Percentiles rank a stretch among this genome's conserved stretches.
Conservation (phyloP, 805 yeast genomes). For the Sugiyamaella qingdaonensis region DNA sequence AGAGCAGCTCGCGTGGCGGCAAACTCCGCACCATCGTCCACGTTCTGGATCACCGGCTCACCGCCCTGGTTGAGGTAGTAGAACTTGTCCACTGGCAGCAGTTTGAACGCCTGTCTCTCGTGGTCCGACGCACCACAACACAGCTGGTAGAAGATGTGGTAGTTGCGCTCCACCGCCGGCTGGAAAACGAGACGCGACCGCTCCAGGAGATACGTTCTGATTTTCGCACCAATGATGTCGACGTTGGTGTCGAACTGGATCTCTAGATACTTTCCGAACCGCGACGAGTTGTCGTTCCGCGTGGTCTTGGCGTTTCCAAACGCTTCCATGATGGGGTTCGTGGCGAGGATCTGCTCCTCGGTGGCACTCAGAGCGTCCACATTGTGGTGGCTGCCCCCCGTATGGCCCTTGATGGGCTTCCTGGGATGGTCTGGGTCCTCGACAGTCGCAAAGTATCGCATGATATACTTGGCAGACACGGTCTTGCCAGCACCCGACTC, state of each 20-base stretch:
- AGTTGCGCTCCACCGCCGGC: conserved; percentile 85
- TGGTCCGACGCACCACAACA: conserved; percentile 60
- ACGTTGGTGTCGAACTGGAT: conserved; percentile 73
- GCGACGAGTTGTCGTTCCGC: conserved; percentile 94
- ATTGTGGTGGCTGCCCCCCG: conserved; percentile 1
- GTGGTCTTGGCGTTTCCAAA: conserved; percentile 98
- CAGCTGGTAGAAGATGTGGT: conserved; percentile 90
- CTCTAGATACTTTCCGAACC: conserved; percentile 95
- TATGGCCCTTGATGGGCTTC: conserved; percentile 11
- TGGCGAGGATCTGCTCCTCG: conserved; percentile 91
- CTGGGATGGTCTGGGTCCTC: conserved; percentile 47
- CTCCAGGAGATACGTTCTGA: conserved; percentile 87
- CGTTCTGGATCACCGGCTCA: conserved; percentile 58
- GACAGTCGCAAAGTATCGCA: conserved; percentile 96
- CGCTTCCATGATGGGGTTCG: conserved; percentile 96
- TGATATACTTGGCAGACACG: conserved; percentile 92
- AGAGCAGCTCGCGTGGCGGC: conserved; percentile 72
- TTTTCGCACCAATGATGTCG: conserved; percentile 88
- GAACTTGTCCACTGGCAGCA: conserved; percentile 63
- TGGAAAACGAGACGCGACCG: conserved; percentile 93
- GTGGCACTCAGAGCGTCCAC: conserved; percentile 74
- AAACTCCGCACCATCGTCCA: conserved; percentile 81
- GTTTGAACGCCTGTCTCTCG: conserved; percentile 53
- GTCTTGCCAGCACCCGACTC: conserved; percentile 99
- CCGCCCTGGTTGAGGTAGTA: conserved; percentile 90